phyloP scores from a whole-genome alignment of 176 grass and related monocot genomes.

The Aechmea fasciata region DNA sequence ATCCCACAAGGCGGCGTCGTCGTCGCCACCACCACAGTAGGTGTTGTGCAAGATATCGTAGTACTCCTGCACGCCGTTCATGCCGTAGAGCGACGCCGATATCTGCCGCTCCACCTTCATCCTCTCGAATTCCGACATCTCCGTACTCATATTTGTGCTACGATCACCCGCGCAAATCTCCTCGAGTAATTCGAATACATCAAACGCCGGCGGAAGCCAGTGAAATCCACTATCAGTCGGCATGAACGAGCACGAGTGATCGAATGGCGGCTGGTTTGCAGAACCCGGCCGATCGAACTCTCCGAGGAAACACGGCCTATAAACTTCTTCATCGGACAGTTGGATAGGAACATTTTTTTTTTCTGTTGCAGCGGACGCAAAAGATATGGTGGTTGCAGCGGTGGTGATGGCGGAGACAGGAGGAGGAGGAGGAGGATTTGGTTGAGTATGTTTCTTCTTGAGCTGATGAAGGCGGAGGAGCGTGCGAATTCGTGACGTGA shows the following conservation, averaged over 20 bases:
- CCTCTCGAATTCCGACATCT: constrained; percentile 67
- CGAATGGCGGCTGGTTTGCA: not conserved
- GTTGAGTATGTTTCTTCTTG: constrained; percentile 31
- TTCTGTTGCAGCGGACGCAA: not conserved
- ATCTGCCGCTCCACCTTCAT: constrained; percentile 74
- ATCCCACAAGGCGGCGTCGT: constrained; percentile 48
- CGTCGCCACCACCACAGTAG: not conserved
- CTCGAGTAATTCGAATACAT: constrained; percentile 33
- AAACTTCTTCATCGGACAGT: constrained; percentile 35
- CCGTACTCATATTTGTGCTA: not conserved
- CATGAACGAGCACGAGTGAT: constrained; percentile 59
- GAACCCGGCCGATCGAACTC: constrained; percentile 10
- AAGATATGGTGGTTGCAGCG: not conserved
- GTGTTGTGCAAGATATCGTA: constrained; percentile 56
- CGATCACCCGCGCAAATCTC: not conserved
- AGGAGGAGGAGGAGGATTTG: constrained; percentile 11
- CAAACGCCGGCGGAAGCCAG: constrained; percentile 32
- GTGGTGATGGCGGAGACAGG: not conserved
- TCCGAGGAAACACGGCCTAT: constrained; percentile 29
- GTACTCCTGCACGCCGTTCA: constrained; percentile 75
- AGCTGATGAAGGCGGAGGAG: constrained; percentile 81
- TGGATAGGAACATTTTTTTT: not conserved
- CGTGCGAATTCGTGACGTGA: constrained; percentile 52
- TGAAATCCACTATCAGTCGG: constrained; percentile 25
- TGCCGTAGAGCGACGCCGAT: constrained; percentile 65